Conservation (phyloP, 768 basidiomycete genomes). For the Filobasidium floriforme region DNA sequence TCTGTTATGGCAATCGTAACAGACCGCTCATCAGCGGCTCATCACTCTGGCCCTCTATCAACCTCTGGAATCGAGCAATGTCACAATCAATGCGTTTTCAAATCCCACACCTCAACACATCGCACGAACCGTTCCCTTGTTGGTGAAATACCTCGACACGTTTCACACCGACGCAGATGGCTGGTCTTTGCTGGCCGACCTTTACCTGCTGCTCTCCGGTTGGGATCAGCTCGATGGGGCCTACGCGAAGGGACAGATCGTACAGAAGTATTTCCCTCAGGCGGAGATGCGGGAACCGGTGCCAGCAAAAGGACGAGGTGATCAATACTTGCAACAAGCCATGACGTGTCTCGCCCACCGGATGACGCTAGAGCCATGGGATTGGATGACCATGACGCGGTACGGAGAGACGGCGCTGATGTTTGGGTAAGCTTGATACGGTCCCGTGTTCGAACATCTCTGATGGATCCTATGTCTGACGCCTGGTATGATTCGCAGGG, state of each 20-base stretch:
- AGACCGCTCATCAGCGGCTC: constrained; percentile 43
- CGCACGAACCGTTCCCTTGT: constrained; percentile 25
- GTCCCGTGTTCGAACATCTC: not conserved
- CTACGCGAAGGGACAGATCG: not conserved
- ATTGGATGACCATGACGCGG: constrained; percentile 28
- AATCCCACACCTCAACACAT: not conserved
- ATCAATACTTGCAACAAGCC: constrained; percentile 32
- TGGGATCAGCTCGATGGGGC: constrained; percentile 7
- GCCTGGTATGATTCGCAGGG: constrained; percentile 22
- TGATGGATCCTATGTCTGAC: constrained; percentile 6
- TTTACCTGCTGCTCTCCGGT: constrained; percentile 34
- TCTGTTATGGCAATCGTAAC: constrained; percentile 3
- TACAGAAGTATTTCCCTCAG: not conserved
- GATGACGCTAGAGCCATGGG: constrained; percentile 35
- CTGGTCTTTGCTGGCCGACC: constrained; percentile 43
- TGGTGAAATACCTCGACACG: constrained; percentile 43
- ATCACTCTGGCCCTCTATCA: constrained; percentile 33
- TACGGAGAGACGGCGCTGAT: constrained; percentile 38
- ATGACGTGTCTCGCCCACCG: constrained; percentile 34
- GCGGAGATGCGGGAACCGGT: not conserved
- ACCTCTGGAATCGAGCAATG: not conserved
- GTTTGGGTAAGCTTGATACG: constrained; percentile 29
- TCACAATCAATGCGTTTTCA: constrained; percentile 6
- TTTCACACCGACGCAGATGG: constrained; percentile 44
- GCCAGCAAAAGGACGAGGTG: not conserved